A percentile compares a stretch with the other conserved stretches of the same genome.
These are phyloP conservation scores for Salvia sclarea DNA, from an alignment of 305 asterid species.

Conservation along the genomic window DNA sequence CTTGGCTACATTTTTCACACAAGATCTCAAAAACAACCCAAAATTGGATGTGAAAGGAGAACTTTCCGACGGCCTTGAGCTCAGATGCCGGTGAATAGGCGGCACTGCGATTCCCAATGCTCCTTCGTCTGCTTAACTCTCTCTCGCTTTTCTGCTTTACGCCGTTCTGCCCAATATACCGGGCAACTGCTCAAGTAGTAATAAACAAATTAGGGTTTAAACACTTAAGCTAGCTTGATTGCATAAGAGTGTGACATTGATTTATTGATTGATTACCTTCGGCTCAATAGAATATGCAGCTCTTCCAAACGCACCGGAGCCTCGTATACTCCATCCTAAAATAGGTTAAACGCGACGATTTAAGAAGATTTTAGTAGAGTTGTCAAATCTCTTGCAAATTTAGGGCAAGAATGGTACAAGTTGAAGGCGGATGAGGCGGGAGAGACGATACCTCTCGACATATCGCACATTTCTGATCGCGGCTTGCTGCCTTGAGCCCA, in stretches of 20 bases:
- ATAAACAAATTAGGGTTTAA: not conserved
- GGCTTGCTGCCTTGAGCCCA: constrained; percentile 61
- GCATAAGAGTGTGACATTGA: not conserved
- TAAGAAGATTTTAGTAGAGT: not conserved
- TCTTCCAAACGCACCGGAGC: constrained; percentile 83
- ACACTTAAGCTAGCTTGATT: not conserved
- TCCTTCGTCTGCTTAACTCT: constrained; percentile 76
- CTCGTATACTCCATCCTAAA: constrained; percentile 71
- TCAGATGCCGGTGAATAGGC: constrained; percentile 68
- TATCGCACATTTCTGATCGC: constrained; percentile 69
- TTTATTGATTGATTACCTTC: constrained; percentile 56
- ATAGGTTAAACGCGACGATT: not conserved
- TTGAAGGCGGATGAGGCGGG: not conserved
- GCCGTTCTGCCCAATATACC: constrained; percentile 74
- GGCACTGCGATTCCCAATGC: constrained; percentile 87
- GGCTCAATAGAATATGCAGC: constrained; percentile 69
- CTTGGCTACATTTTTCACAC: not conserved
- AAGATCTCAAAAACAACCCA: not conserved
- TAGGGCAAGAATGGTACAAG: not conserved
- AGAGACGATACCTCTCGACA: constrained; percentile 72
- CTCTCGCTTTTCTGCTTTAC: constrained; percentile 66
- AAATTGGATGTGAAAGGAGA: not conserved
- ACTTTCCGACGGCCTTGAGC: not conserved
- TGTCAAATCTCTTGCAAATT: not conserved
- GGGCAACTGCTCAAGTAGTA: constrained; percentile 60